These are phyloP conservation scores for Carex myosuroides DNA, from an alignment of 176 grass and related monocot species.

Conservation along the genomic window DNA sequence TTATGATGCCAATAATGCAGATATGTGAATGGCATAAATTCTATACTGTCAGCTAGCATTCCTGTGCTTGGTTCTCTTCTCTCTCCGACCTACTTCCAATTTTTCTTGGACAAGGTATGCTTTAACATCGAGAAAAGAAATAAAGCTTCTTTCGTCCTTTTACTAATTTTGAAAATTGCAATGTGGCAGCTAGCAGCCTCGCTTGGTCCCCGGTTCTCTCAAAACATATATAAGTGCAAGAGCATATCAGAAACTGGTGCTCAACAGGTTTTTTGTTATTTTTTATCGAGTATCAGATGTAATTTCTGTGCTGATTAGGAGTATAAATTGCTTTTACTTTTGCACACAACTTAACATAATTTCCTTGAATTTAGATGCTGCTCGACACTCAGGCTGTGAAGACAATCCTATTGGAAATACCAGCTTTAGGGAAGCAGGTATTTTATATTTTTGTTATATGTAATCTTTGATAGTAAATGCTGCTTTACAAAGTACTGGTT, in stretches of 20 bases:
- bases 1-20: constrained; percentile 32
- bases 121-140: neutral
- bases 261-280: constrained; percentile 55
- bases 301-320: neutral
- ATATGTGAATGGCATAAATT: constrained; percentile 92
- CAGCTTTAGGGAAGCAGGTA: constrained; percentile 95
- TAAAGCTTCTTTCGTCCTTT: neutral
- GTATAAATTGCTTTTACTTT: neutral
- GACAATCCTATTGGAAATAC: constrained; percentile 87
- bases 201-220: constrained; percentile 97
- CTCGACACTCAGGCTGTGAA: constrained; percentile 97
- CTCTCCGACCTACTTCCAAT: constrained; percentile 94
- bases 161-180: constrained; percentile 26
- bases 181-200: constrained; percentile 75
- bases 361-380: constrained; percentile 60
- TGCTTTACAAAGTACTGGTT: neutral
- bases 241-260: constrained; percentile 99
- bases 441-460: neutral
- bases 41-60: constrained; percentile 89
- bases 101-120: constrained; percentile 96
- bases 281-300: constrained; percentile 20
- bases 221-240: constrained; percentile 99
- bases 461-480: neutral
- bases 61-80: constrained; percentile 79
- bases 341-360: neutral